A percentile compares a stretch with the other conserved stretches of the same genome.
Evolutionary conservation across 108 stramenopile genomes (phyloP).

Genomic region (Schizochytrium sp.): DNA sequence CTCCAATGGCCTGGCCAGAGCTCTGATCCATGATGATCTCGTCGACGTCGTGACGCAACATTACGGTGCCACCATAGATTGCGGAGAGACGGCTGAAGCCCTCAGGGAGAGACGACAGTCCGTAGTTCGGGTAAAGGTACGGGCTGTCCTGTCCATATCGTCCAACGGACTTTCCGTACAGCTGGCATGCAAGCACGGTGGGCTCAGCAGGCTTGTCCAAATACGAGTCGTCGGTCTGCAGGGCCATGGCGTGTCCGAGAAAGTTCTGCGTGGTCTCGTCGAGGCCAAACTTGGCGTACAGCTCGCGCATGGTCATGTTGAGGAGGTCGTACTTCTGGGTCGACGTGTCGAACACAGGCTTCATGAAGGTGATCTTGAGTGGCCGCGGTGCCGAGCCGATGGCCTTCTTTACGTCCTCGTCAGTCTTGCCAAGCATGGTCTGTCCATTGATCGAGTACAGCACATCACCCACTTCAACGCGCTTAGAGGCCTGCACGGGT

Average conservation of each 20-base stretch:
- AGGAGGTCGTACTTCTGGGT: slow-evolving; percentile 87
- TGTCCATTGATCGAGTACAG: slow-evolving; percentile 6
- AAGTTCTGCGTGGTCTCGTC: slow-evolving; percentile 94
- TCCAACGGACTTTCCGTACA: slow-evolving; percentile 91
- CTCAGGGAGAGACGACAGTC: slow-evolving; percentile 97
- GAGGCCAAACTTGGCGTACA: slow-evolving; percentile 93
- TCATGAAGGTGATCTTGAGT: slow-evolving; percentile 61
- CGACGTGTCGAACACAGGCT: slow-evolving; percentile 73
- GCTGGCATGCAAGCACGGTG: slow-evolving; percentile 89
- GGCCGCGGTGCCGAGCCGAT: slow-evolving; percentile 14
- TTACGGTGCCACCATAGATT: slow-evolving; percentile 98
- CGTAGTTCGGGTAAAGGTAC: slow-evolving; percentile 98
- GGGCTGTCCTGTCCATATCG: slow-evolving; percentile 91
- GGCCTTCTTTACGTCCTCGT: background rate
- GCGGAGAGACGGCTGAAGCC: slow-evolving; percentile 98
- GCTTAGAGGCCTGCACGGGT: slow-evolving; percentile 7
- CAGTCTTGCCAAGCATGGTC: slow-evolving; percentile 31
- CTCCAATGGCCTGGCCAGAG: slow-evolving; percentile 86
- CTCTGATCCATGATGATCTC: slow-evolving; percentile 89
- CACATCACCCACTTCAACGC: slow-evolving; percentile 28
- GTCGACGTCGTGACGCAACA: slow-evolving; percentile 97
- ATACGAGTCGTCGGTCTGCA: slow-evolving; percentile 91
- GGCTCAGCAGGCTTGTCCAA: slow-evolving; percentile 89
- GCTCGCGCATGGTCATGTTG: slow-evolving; percentile 91
- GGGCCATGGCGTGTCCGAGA: slow-evolving; percentile 98